Evolutionary conservation across 768 basidiomycete genomes (phyloP).

Genomic region (Hygrophorus russula): DNA sequence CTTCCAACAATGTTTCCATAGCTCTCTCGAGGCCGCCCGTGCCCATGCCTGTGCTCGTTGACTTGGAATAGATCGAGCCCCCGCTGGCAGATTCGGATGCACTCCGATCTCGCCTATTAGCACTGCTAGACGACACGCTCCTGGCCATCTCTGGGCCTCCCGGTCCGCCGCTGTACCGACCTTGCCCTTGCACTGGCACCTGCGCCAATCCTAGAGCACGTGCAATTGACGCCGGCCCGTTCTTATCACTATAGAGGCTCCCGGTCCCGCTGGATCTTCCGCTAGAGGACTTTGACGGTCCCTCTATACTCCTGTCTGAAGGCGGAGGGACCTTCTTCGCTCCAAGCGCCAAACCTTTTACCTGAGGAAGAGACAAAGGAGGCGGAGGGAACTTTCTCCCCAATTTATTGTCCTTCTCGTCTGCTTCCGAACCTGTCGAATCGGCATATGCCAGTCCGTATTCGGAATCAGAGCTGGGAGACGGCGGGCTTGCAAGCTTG

Average conservation of each 20-base stretch:
- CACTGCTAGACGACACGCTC: not conserved
- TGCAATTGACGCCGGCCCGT: slow-evolving; percentile 23
- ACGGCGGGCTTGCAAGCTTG: slow-evolving; percentile 10
- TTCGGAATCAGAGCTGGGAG: slow-evolving; percentile 32
- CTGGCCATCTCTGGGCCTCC: slow-evolving; percentile 16
- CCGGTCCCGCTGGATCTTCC: no score
- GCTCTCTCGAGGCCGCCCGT: slow-evolving; percentile 29
- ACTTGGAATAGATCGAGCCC: slow-evolving; percentile 18
- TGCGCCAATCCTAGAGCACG: slow-evolving; percentile 28
- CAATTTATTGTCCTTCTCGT: slow-evolving; percentile 10
- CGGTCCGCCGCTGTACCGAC: slow-evolving; percentile 28
- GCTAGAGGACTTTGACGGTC: no score
- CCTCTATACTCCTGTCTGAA: slow-evolving; percentile 16
- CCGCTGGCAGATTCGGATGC: slow-evolving; percentile 8
- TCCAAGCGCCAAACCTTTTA: slow-evolving; percentile 3
- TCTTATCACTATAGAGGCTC: no score
- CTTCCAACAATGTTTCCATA: slow-evolving; percentile 41
- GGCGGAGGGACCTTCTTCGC: no score
- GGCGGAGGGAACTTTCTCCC: slow-evolving; percentile 14
- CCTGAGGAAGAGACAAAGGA: slow-evolving; percentile 10
- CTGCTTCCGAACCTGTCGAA: slow-evolving; percentile 27
- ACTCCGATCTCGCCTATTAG: no score
- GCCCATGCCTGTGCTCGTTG: slow-evolving; percentile 12
- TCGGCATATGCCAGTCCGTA: slow-evolving; percentile 42
- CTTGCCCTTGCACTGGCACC: slow-evolving; percentile 19